Evolutionary conservation across 2,329 filamentous ascomycete species (phyloP).

Genomic region (Passalora sequoiae): DNA sequence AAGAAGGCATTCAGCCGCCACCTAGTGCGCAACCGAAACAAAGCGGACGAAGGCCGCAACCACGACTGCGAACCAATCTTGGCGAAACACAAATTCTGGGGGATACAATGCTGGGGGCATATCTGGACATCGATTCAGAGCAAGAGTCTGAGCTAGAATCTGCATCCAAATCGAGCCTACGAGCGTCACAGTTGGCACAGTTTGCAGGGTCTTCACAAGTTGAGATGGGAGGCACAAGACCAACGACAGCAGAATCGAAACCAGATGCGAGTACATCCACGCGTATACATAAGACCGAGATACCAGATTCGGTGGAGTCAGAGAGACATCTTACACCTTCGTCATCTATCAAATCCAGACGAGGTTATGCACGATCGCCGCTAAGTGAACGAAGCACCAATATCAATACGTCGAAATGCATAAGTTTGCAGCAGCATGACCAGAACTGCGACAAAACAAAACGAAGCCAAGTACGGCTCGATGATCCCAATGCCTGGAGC

Average conservation of each 20-base stretch:
- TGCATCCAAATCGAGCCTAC: slow-evolving; percentile 1
- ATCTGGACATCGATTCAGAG: neutral
- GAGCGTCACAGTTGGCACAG: slow-evolving; percentile 1
- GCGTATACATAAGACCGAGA: slow-evolving; percentile 5
- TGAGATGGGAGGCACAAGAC: slow-evolving; percentile 8
- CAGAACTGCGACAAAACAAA: too few species aligned
- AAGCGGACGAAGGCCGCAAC: neutral
- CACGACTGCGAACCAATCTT: neutral
- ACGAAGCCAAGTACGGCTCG: neutral
- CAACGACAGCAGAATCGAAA: slow-evolving; percentile 14
- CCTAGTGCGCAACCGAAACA: slow-evolving; percentile 1
- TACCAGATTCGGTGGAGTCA: slow-evolving; percentile 21
- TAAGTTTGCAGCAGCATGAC: too few species aligned
- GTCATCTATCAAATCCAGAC: neutral
- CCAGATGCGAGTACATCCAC: slow-evolving; percentile 12
- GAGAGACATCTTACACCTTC: slow-evolving; percentile 14
- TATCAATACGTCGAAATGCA: too few species aligned
- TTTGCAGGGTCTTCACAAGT: slow-evolving; percentile 7
- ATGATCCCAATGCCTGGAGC: neutral
- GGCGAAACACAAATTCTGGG: slow-evolving; percentile 6
- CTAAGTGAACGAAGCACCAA: slow-evolving; percentile 20
- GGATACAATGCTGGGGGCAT: slow-evolving; percentile 1
- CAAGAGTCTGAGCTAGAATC: neutral
- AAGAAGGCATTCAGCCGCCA: slow-evolving; percentile 1
- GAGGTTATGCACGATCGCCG: slow-evolving; percentile 11